phyloP scores from a whole-genome alignment of 352 stramenopile species.

The Phytopythium oedochilum region DNA sequence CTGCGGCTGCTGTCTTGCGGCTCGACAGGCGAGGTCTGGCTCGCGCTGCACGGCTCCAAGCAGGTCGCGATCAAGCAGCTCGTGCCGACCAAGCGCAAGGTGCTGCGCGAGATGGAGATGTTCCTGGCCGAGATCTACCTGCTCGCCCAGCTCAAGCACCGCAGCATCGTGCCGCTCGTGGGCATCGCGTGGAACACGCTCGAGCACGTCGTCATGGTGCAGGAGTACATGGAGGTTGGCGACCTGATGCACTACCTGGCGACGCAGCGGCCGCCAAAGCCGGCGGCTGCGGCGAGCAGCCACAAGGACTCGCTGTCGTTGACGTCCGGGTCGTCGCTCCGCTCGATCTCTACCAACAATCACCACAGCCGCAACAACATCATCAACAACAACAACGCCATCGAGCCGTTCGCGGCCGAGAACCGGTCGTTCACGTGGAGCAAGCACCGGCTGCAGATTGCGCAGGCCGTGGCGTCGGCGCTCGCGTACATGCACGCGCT shows the following conservation, averaged over 20 bases:
- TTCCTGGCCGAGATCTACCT: constrained; percentile 78
- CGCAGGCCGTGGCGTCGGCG: constrained; percentile 48
- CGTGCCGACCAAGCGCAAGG: constrained; percentile 36
- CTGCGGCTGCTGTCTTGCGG: constrained; percentile 43
- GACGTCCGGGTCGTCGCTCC: constrained; percentile 6
- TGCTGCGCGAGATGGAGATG: constrained; percentile 61
- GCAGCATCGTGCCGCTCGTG: constrained; percentile 53
- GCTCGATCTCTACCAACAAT: background rate
- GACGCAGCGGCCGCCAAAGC: constrained; percentile 9
- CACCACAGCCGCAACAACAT: background rate
- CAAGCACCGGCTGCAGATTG: constrained; percentile 48
- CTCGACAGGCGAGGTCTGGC: constrained; percentile 65
- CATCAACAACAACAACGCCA: constrained; percentile 2
- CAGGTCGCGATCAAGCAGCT: constrained; percentile 72
- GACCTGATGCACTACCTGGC: constrained; percentile 60
- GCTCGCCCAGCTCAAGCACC: constrained; percentile 61
- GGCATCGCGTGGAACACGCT: constrained; percentile 73
- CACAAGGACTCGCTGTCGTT: background rate
- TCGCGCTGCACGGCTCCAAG: constrained; percentile 39
- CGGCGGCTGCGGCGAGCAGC: background rate
- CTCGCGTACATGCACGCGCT: constrained; percentile 78
- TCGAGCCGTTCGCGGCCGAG: constrained; percentile 5
- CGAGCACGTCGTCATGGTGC: constrained; percentile 64
- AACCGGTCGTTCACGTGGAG: constrained; percentile 35
- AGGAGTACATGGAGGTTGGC: constrained; percentile 67